Evolutionary conservation across 768 basidiomycete species (phyloP).

Genomic region (Tricholoma furcatifolium): DNA sequence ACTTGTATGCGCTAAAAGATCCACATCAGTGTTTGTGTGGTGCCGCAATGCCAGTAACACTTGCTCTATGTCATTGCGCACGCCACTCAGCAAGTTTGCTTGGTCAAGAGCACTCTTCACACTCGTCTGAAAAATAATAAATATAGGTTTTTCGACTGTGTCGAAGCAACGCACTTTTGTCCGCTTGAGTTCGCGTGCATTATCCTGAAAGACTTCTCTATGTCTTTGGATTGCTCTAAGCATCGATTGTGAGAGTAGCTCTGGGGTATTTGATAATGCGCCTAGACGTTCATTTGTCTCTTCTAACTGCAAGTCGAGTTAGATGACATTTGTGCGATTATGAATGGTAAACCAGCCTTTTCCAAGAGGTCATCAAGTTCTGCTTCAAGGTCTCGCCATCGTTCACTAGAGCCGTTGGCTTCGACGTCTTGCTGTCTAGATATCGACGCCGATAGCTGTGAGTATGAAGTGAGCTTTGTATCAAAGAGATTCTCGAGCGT

Average conservation of each 20-base stretch:
- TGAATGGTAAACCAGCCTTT: conserved; percentile 52
- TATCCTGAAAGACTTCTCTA: conserved; percentile 86
- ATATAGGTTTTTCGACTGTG: neutral
- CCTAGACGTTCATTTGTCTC: conserved; percentile 85
- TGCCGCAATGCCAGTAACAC: conserved; percentile 21
- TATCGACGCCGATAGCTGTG: conserved; percentile 75
- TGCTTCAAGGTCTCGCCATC: conserved; percentile 80
- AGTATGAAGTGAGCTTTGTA: conserved; percentile 86
- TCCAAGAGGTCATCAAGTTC: conserved; percentile 85
- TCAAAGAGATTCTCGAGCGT: conserved; percentile 94
- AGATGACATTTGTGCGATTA: conserved; percentile 9
- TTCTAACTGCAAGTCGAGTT: conserved; percentile 55
- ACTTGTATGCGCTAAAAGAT: conserved; percentile 77
- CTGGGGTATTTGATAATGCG: conserved; percentile 62
- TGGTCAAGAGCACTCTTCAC: conserved; percentile 82
- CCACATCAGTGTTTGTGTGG: neutral
- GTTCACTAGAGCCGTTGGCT: conserved; percentile 63
- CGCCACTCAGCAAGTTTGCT: conserved; percentile 84
- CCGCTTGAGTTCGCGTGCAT: conserved; percentile 77
- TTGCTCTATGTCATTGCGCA: conserved; percentile 95
- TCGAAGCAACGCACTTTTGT: conserved; percentile 64
- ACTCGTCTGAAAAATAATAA: conserved; percentile 52
- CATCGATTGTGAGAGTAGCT: conserved; percentile 79
- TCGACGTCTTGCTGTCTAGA: conserved; percentile 62
- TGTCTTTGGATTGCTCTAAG: conserved; percentile 89